phyloP scores from a whole-genome alignment of 2,329 filamentous ascomycete species.

The Dactylellina drechsleri region DNA sequence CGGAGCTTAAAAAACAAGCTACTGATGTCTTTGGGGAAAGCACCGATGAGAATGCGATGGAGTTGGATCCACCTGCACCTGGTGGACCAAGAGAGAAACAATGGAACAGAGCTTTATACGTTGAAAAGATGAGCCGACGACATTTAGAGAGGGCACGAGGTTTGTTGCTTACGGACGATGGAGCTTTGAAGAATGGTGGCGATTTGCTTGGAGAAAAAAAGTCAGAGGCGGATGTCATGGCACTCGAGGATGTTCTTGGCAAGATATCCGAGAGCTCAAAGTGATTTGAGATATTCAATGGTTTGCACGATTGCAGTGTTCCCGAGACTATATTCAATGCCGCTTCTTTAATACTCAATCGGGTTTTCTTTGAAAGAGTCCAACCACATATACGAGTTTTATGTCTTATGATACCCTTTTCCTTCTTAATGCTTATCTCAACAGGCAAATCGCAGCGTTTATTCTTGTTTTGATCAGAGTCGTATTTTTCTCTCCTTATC shows the following conservation, averaged over 20 bases:
- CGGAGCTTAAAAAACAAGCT: conserved; percentile 68
- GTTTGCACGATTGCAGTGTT: neutral
- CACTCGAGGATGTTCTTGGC: conserved; percentile 60
- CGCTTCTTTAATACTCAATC: too few relatives aligned
- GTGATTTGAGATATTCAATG: neutral
- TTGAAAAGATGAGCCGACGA: conserved; percentile 79
- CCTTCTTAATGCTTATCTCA: neutral
- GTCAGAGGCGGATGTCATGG: conserved; percentile 59
- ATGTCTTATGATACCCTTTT: conserved; percentile 12
- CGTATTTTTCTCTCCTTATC: too few relatives aligned
- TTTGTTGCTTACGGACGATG: conserved; percentile 71
- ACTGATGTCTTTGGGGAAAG: conserved; percentile 29
- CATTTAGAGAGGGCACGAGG: conserved; percentile 78
- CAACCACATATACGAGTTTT: neutral
- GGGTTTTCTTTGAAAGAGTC: neutral
- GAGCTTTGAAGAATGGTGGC: conserved; percentile 71
- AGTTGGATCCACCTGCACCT: conserved; percentile 59
- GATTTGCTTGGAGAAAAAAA: conserved; percentile 56
- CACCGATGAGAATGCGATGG: conserved; percentile 59
- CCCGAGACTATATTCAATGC: neutral
- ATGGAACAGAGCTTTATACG: conserved; percentile 79
- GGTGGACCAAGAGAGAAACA: conserved; percentile 69
- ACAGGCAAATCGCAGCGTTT: neutral
- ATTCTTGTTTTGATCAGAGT: neutral
- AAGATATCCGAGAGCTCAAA: conserved; percentile 59